phyloP scores from a whole-genome alignment of 352 stramenopile genomes.

The Pythium myriotylum region DNA sequence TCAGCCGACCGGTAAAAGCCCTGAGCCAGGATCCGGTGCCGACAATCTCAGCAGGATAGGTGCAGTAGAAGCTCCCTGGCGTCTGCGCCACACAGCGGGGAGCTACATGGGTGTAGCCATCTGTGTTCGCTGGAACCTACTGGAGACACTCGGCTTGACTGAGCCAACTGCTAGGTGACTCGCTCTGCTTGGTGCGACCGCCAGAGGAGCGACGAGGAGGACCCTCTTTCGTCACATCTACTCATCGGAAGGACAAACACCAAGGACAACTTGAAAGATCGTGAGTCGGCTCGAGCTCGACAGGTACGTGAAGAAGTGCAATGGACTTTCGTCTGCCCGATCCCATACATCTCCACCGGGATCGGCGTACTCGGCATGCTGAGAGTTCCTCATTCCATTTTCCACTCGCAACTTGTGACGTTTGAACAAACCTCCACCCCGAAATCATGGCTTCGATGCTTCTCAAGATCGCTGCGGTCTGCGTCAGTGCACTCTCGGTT shows the following conservation, averaged over 20 bases:
- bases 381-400: neutral
- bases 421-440: neutral
- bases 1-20: neutral
- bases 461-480: conserved; percentile 5
- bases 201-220: conserved; percentile 7
- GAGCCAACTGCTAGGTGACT: conserved; percentile 1
- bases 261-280: too few relatives aligned
- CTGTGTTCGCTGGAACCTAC: neutral
- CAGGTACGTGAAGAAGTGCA: neutral
- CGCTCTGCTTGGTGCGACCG: neutral
- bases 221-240: neutral
- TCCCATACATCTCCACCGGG: too few relatives aligned
- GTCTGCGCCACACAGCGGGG: neutral
- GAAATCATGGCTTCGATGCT: conserved; percentile 8
- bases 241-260: neutral
- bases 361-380: too few relatives aligned
- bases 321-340: neutral
- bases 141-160: conserved; percentile 2
- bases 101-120: conserved; percentile 7
- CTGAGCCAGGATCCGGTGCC: neutral
- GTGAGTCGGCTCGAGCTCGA: too few relatives aligned
- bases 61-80: neutral
- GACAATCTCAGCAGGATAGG: neutral
- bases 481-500: neutral
- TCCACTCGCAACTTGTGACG: conserved; percentile 11